Percentiles rank a stretch among this genome's conserved stretches.
These are phyloP conservation scores for Lactifluus piperatus DNA, from an alignment of 768 basidiomycete species.

Conservation along the genomic window DNA sequence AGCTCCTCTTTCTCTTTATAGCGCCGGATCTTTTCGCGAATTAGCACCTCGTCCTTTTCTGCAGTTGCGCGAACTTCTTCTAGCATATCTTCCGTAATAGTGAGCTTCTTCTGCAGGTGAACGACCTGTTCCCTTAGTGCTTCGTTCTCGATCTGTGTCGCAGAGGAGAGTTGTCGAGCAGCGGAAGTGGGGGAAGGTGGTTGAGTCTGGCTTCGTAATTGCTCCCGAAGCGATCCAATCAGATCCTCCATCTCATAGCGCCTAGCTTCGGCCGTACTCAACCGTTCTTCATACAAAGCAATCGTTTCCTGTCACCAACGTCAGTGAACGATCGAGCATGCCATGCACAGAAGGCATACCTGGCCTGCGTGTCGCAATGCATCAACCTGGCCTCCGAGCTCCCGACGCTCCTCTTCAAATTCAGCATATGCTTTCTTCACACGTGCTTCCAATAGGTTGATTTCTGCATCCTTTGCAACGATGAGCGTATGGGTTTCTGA, in stretches of 20 bases:
- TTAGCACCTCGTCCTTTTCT: conserved; percentile 62
- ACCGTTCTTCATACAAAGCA: conserved; percentile 85
- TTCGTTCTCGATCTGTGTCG: conserved; percentile 92
- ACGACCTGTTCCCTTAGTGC: conserved; percentile 82
- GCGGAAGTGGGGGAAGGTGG: conserved; percentile 30
- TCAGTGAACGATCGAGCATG: background rate
- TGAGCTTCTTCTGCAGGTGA: conserved; percentile 73
- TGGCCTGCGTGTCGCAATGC: conserved; percentile 85
- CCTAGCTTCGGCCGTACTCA: conserved; percentile 58
- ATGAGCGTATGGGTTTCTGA: conserved; percentile 43
- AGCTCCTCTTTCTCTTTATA: conserved; percentile 67
- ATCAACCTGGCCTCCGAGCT: conserved; percentile 67
- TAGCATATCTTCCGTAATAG: conserved; percentile 71
- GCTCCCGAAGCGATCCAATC: conserved; percentile 49
- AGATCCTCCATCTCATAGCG: conserved; percentile 73
- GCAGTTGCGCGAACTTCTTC: conserved; percentile 65
- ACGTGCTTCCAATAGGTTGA: conserved; percentile 43
- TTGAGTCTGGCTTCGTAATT: conserved; percentile 29
- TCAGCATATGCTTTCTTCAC: conserved; percentile 39
- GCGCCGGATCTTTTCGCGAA: conserved; percentile 55
- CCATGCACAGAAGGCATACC: conserved; percentile 34
- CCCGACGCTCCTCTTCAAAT: conserved; percentile 49
- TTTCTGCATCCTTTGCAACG: conserved; percentile 51
- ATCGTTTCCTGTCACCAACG: conserved; percentile 68
- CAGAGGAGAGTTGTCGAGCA: conserved; percentile 46